Evolutionary conservation across 2,329 filamentous ascomycete species (phyloP).

Genomic region (Colletotrichum liriopes): DNA sequence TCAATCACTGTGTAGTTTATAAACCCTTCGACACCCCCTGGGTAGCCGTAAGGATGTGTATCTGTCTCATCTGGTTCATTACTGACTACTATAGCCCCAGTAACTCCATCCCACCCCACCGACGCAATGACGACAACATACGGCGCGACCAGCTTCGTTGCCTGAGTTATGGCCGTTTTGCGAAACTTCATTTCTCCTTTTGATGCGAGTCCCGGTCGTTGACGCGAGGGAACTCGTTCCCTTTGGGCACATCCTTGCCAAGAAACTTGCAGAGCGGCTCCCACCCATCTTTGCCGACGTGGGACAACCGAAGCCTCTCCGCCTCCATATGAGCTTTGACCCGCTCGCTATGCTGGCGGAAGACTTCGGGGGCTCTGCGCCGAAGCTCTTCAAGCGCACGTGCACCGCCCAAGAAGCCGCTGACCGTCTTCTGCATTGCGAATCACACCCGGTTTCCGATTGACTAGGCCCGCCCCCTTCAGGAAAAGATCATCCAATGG

Average conservation of each 20-base stretch:
- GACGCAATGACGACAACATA: background rate
- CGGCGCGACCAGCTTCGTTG: background rate
- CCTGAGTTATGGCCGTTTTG: background rate
- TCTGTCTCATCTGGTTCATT: background rate
- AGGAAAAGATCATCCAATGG: constrained; percentile 44
- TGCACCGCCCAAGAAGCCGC: constrained; percentile 47
- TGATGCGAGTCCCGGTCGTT: constrained; percentile 48
- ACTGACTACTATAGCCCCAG: background rate
- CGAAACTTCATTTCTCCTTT: background rate
- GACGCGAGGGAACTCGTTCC: constrained; percentile 51
- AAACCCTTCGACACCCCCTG: background rate
- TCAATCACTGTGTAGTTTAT: background rate
- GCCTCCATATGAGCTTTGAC: constrained; percentile 34
- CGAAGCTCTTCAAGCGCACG: constrained; percentile 12
- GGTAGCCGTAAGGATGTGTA: background rate
- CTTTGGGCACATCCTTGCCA: constrained; percentile 52
- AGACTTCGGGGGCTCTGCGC: background rate
- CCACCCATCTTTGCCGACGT: constrained; percentile 56
- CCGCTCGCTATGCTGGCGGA: constrained; percentile 34
- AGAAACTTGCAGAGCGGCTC: constrained; percentile 60
- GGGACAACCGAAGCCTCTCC: constrained; percentile 37
- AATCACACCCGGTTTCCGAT: constrained; percentile 51
- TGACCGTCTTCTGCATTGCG: constrained; percentile 47
- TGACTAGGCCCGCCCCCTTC: constrained; percentile 48
- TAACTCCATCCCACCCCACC: background rate